Percentiles rank a stretch among this genome's conserved stretches.
phyloP scores from a whole-genome alignment of 306 rosid species.

The Arachis stenosperma region DNA sequence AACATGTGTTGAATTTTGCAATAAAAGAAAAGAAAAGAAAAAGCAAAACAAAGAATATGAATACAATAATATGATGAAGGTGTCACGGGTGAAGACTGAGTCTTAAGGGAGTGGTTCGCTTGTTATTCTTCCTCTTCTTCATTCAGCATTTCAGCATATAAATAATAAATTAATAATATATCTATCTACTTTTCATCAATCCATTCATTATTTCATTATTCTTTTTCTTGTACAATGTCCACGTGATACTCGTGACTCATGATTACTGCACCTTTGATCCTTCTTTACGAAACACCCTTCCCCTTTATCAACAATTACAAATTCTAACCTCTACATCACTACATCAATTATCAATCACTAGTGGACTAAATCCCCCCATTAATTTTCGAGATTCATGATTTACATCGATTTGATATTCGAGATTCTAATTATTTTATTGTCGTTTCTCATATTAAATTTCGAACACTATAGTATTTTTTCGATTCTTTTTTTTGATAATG shows the following conservation, averaged over 20 bases:
- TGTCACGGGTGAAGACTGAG: slow-evolving; percentile 31
- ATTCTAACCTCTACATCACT: background rate
- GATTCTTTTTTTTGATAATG: no score
- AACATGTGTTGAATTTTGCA: slow-evolving; percentile 14
- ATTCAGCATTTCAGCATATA: background rate
- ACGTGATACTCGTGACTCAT: slow-evolving; percentile 27
- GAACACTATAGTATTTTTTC: no score
- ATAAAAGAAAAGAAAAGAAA: slow-evolving; percentile 3
- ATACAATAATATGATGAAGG: background rate
- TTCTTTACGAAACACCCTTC: background rate
- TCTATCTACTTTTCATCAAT: background rate
- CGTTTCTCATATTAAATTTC: no score
- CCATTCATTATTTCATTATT: slow-evolving; percentile 5
- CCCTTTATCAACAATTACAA: background rate
- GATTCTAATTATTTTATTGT: no score
- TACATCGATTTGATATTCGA: no score
- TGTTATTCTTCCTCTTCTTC: background rate
- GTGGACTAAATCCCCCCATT: no score
- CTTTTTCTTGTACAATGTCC: background rate
- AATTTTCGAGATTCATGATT: no score
- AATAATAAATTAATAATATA: no score
- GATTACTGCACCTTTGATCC: background rate
- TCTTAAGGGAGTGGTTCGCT: slow-evolving; percentile 15
- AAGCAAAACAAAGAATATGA: background rate
- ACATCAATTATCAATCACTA: no score